Percentiles rank a stretch among this genome's conserved stretches.
These are phyloP conservation scores for Fusarium sp. DNA, from an alignment of 2,329 filamentous ascomycete genomes.

Conservation along the genomic window DNA sequence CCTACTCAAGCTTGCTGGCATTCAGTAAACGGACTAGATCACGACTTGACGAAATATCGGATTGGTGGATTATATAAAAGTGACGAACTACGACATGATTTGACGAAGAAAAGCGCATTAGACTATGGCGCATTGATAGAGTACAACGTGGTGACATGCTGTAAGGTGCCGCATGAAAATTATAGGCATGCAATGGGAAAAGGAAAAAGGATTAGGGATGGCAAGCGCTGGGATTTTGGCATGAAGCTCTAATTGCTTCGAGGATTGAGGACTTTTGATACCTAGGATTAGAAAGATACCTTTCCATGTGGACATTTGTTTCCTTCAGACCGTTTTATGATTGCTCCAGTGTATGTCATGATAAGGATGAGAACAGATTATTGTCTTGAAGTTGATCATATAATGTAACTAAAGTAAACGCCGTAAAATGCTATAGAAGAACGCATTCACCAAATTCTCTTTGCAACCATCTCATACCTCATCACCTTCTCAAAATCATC, in stretches of 20 bases:
- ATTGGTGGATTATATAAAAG: conserved; percentile 27
- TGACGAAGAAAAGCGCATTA: conserved; percentile 42
- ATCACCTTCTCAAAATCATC: conserved; percentile 72
- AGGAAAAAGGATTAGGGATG: conserved; percentile 17
- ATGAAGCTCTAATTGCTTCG: conserved; percentile 19
- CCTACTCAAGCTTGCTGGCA: conserved; percentile 50
- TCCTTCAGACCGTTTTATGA: neutral
- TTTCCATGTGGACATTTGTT: conserved; percentile 26
- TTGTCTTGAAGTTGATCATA: neutral
- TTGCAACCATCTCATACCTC: conserved; percentile 95
- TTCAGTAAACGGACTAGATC: conserved; percentile 40
- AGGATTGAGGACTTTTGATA: conserved; percentile 36
- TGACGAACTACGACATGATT: conserved; percentile 44
- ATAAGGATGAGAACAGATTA: neutral
- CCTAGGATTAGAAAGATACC: conserved; percentile 44
- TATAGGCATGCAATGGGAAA: conserved; percentile 18
- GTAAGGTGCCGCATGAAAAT: conserved; percentile 22
- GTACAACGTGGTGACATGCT: conserved; percentile 36
- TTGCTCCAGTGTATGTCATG: neutral
- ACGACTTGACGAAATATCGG: conserved; percentile 35
- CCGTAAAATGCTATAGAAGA: conserved; percentile 14
- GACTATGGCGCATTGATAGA: conserved; percentile 37
- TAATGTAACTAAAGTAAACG: conserved; percentile 8
- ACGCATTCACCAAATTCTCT: conserved; percentile 84
- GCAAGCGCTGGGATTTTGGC: conserved; percentile 35